Evolutionary conservation across 192 early-diverging fungal genomes (phyloP).

Genomic region (Entophlyctis luteolus): DNA sequence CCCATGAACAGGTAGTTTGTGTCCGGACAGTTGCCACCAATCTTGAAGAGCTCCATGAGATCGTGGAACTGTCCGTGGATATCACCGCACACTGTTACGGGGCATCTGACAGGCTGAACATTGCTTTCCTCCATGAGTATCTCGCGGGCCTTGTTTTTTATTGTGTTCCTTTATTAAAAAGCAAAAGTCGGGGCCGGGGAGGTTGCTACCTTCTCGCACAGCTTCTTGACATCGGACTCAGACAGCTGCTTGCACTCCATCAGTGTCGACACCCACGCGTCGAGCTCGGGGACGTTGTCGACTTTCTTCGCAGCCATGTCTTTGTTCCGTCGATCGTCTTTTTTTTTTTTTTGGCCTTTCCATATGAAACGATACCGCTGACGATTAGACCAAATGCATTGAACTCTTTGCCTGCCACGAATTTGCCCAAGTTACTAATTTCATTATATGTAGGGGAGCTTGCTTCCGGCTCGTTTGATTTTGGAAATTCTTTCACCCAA

Average conservation of each 20-base stretch:
- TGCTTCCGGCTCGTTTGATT: no score
- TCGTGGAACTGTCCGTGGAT: conserved; percentile 99
- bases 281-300: conserved; percentile 76
- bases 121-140: conserved; percentile 94
- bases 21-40: conserved; percentile 91
- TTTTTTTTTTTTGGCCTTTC: no score
- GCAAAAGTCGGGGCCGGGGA: no score
- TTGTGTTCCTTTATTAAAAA: no score
- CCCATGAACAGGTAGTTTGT: conserved; percentile 99
- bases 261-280: conserved; percentile 86
- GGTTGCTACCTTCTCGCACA: conserved; percentile 98
- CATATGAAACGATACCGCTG: no score
- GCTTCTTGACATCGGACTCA: conserved; percentile 89
- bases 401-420: no score
- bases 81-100: conserved; percentile 97
- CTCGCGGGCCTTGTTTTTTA: conserved; percentile 79
- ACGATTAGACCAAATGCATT: no score
- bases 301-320: conserved; percentile 5
- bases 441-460: no score
- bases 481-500: no score
- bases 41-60: conserved; percentile 86
- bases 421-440: no score
- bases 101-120: conserved; percentile 91
- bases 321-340: no score
- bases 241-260: conserved; percentile 92